Conservation (phyloP, 768 basidiomycete genomes). For the Collybia sp. region DNA sequence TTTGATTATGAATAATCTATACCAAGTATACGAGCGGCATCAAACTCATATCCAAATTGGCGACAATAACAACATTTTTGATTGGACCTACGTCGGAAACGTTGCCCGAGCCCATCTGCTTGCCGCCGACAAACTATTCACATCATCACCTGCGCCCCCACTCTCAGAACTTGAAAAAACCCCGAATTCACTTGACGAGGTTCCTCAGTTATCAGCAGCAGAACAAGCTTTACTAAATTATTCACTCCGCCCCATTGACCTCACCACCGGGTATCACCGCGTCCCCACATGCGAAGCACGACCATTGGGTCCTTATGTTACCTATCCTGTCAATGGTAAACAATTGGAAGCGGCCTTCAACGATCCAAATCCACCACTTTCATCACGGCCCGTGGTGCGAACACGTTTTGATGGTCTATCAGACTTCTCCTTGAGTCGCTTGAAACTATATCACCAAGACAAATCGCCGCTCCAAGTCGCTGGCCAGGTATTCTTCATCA, state of each 20-base stretch:
- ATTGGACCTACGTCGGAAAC: slow-evolving; percentile 97
- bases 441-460: slow-evolving; percentile 38
- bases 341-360: slow-evolving; percentile 55
- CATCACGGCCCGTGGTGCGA: slow-evolving; percentile 56
- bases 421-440: slow-evolving; percentile 47
- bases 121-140: slow-evolving; percentile 81
- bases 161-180: slow-evolving; percentile 28
- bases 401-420: slow-evolving; percentile 82
- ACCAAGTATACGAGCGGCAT: slow-evolving; percentile 69
- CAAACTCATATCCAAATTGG: slow-evolving; percentile 95
- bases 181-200: slow-evolving; percentile 29
- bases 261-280: slow-evolving; percentile 59
- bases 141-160: slow-evolving; percentile 40
- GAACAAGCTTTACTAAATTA: slow-evolving; percentile 39
- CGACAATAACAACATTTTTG: slow-evolving; percentile 88
- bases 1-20: slow-evolving; percentile 77
- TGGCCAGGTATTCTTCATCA: slow-evolving; percentile 94
- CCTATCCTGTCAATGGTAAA: slow-evolving; percentile 52
- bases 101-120: slow-evolving; percentile 92
- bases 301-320: slow-evolving; percentile 79
- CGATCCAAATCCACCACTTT: slow-evolving; percentile 31
- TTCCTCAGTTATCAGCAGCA: slow-evolving; percentile 33
- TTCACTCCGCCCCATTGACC: slow-evolving; percentile 56
- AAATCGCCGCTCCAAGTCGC: slow-evolving; percentile 72
- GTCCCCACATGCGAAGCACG: slow-evolving; percentile 79